Evolutionary conservation across 148 eudicot species (phyloP).

Genomic region (Chenopodium quinoa): DNA sequence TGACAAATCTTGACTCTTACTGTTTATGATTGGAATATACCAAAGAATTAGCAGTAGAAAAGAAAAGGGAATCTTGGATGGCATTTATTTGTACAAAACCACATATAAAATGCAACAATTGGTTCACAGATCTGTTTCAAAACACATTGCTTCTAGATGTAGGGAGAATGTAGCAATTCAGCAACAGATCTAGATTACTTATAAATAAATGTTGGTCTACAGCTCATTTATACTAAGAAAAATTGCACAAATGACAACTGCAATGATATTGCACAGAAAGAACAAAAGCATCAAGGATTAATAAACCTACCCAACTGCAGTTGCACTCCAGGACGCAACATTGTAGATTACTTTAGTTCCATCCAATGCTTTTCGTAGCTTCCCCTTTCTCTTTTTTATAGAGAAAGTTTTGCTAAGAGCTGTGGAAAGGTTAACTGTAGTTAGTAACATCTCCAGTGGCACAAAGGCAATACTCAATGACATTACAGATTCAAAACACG

Average conservation of each 20-base stretch:
- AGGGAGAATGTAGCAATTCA: not conserved
- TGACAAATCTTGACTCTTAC: not conserved
- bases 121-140: not conserved
- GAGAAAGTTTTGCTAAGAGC: constrained; percentile 93
- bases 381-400: constrained; percentile 74
- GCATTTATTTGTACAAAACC: not conserved
- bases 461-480: not conserved
- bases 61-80: not conserved
- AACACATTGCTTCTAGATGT: not conserved
- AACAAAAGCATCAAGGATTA: not conserved
- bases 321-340: constrained; percentile 99
- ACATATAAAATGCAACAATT: not conserved
- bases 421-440: constrained; percentile 28
- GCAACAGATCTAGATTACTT: not conserved
- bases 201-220: not conserved
- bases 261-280: not conserved
- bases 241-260: not conserved
- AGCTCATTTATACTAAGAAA: not conserved
- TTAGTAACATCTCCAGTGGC: constrained; percentile 17
- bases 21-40: not conserved
- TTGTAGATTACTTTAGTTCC: constrained; percentile 90
- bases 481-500: not conserved
- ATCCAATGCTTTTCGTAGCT: constrained; percentile 96
- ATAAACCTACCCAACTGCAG: constrained; percentile 85
- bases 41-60: not conserved